These are phyloP conservation scores for Huntiella moniliformis DNA, from an alignment of 2,329 filamentous ascomycete species.

Conservation along the genomic window DNA sequence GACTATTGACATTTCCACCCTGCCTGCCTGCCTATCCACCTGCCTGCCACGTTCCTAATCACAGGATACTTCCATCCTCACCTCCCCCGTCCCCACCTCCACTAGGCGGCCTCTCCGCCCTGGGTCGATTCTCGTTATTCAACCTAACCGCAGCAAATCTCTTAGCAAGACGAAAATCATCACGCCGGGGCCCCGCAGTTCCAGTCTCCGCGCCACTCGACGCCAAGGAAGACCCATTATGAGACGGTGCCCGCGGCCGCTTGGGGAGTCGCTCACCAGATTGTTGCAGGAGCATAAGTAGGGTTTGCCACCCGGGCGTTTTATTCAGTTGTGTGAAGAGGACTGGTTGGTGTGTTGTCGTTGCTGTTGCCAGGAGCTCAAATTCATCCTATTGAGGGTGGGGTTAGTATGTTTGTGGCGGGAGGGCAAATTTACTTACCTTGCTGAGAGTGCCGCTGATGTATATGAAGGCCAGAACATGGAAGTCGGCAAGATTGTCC, in stretches of 20 bases:
- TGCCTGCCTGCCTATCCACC: too few species aligned
- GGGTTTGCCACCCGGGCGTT: conserved; percentile 80
- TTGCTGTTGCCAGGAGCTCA: conserved; percentile 65
- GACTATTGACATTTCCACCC: too few species aligned
- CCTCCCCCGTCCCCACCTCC: not conserved
- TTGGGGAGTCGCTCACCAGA: conserved; percentile 92
- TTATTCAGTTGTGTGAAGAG: conserved; percentile 71
- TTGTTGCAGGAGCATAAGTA: conserved; percentile 84
- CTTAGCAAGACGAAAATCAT: conserved; percentile 42
- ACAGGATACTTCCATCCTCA: not conserved
- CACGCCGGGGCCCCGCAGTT: conserved; percentile 15
- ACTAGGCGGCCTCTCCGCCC: conserved; percentile 6
- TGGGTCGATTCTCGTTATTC: conserved; percentile 22
- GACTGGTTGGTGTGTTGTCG: conserved; percentile 59
- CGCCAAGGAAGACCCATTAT: conserved; percentile 2
- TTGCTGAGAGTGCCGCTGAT: conserved; percentile 65
- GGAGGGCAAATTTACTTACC: conserved; percentile 29
- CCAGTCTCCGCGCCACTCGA: conserved; percentile 6
- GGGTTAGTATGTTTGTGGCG: not conserved
- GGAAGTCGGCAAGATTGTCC: conserved; percentile 72
- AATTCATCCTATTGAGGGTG: conserved; percentile 56
- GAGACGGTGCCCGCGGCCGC: conserved; percentile 26
- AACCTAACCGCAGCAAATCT: conserved; percentile 48
- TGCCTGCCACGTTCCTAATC: too few species aligned
- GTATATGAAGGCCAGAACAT: conserved; percentile 75